A percentile compares a stretch with the other conserved stretches of the same genome.
These are phyloP conservation scores for Chalciporus pseudorubinellus DNA, from an alignment of 768 basidiomycete species.

Conservation along the genomic window DNA sequence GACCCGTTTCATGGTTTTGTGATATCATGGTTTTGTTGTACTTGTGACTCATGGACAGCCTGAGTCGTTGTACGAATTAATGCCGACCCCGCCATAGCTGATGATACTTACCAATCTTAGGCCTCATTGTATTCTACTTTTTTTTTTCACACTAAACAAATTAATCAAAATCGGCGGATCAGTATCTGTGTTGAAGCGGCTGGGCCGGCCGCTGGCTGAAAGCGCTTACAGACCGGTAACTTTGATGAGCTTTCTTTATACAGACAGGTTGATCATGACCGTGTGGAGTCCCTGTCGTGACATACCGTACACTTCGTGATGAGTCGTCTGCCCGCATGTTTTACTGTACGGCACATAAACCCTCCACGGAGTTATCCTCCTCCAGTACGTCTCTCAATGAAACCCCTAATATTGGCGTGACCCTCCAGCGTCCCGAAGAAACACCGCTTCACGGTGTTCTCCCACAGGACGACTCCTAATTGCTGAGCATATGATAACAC, in stretches of 20 bases:
- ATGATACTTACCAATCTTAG: not conserved
- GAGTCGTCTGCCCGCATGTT: not conserved
- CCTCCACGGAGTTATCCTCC: constrained; percentile 24
- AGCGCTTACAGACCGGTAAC: no score
- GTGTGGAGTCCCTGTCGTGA: constrained; percentile 2
- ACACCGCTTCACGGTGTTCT: constrained; percentile 66
- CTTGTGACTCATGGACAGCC: constrained; percentile 5
- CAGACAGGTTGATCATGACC: constrained; percentile 13
- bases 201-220: no score
- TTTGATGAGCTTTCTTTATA: not conserved
- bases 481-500: constrained; percentile 84
- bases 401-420: constrained; percentile 73
- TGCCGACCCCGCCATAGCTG: constrained; percentile 12
- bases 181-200: not conserved
- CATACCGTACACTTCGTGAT: not conserved
- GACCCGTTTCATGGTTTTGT: constrained; percentile 11
- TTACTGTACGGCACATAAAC: not conserved
- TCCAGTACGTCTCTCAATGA: constrained; percentile 69
- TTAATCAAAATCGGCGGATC: not conserved
- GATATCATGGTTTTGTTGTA: constrained; percentile 7
- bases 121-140: not conserved
- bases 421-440: constrained; percentile 83
- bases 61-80: constrained; percentile 6
- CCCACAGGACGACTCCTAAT: constrained; percentile 81
- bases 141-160: not conserved